Conservation (phyloP, 2,329 filamentous ascomycete genomes). For the Pezicula radicicola region DNA sequence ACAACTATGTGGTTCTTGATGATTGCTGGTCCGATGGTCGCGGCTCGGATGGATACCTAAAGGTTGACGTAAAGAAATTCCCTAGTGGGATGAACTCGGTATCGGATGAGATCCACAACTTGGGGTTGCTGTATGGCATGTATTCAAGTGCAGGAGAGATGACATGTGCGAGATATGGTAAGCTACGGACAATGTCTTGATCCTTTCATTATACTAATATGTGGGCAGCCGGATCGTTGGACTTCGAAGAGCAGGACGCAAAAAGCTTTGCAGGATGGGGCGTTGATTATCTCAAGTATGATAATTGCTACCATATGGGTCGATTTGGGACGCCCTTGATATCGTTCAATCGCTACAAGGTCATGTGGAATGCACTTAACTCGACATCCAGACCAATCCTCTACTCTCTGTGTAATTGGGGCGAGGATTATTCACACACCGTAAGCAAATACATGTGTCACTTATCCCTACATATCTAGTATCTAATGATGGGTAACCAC, state of each 20-base stretch:
- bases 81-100: constrained; percentile 41
- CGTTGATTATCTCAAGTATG: constrained; percentile 47
- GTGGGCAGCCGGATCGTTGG: constrained; percentile 40
- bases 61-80: constrained; percentile 39
- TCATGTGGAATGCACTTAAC: constrained; percentile 24
- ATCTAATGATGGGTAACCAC: neutral
- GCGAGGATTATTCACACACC: constrained; percentile 31
- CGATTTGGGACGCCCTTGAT: constrained; percentile 35
- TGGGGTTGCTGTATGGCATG: constrained; percentile 46
- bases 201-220: constrained; percentile 13
- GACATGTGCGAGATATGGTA: constrained; percentile 27
- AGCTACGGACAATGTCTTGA: constrained; percentile 30
- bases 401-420: constrained; percentile 38
- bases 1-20: constrained; percentile 49
- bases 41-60: constrained; percentile 36
- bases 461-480: neutral
- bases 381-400: constrained; percentile 24
- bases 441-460: neutral
- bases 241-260: constrained; percentile 46
- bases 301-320: constrained; percentile 51
- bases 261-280: constrained; percentile 44
- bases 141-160: constrained; percentile 41
- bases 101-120: constrained; percentile 39
- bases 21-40: constrained; percentile 46
- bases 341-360: constrained; percentile 31